These are phyloP conservation scores for Rosa rugosa DNA, from an alignment of 306 rosid genomes.

Conservation along the genomic window DNA sequence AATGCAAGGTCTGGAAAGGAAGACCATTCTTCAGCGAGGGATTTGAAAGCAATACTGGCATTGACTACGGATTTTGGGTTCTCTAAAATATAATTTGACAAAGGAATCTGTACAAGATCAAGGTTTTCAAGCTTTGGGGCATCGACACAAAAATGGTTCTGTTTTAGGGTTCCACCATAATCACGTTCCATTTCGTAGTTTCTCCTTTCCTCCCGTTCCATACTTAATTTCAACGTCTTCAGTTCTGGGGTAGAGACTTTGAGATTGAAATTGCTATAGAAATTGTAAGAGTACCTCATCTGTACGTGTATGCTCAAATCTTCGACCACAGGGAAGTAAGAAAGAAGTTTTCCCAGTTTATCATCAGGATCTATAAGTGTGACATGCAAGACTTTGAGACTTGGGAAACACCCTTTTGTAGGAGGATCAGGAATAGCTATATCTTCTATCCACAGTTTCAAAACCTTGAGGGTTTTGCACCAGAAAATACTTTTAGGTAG, in stretches of 20 bases:
- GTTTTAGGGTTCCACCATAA: too few species aligned
- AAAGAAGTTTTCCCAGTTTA: not conserved
- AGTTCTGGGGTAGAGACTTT: not conserved
- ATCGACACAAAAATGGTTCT: not conserved
- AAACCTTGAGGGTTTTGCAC: not conserved
- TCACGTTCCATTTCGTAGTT: too few species aligned
- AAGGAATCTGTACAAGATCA: not conserved
- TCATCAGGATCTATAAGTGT: not conserved
- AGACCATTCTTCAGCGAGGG: not conserved
- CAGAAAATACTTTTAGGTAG: not conserved
- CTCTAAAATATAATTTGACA: not conserved
- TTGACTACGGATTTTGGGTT: not conserved
- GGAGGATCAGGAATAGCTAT: not conserved
- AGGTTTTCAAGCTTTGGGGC: not conserved
- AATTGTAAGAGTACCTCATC: too few species aligned
- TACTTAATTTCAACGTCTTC: not conserved
- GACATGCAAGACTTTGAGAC: not conserved
- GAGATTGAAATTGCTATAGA: not conserved
- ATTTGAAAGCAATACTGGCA: constrained; percentile 1
- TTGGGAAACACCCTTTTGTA: not conserved
- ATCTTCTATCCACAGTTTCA: not conserved
- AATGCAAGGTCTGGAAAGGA: not conserved
- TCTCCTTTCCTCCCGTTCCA: not conserved
- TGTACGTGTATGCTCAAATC: not conserved
- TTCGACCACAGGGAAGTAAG: not conserved